phyloP scores from a whole-genome alignment of 495 filamentous ascomycete species.

The Extremus antarcticus region DNA sequence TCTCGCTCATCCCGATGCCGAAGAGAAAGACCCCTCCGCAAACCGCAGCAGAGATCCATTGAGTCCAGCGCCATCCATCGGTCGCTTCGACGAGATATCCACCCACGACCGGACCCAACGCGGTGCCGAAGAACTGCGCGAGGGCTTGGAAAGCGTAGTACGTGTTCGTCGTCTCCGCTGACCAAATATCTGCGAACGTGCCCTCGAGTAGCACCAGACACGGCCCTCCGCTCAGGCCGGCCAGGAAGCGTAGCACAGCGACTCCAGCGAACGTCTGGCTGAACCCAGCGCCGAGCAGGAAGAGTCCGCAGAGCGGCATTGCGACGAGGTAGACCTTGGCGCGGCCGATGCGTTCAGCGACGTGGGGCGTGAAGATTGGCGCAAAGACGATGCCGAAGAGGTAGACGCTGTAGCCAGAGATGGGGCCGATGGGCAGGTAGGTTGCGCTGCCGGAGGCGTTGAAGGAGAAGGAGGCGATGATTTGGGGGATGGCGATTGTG shows the following conservation, averaged over 20 bases:
- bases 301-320: slow-evolving; percentile 28
- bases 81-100: background rate
- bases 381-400: slow-evolving; percentile 34
- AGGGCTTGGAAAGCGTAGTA: slow-evolving; percentile 32
- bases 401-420: slow-evolving; percentile 21
- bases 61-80: slow-evolving; percentile 34
- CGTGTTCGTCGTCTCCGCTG: slow-evolving; percentile 28
- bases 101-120: slow-evolving; percentile 20
- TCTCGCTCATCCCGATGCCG: slow-evolving; percentile 32
- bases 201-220: slow-evolving; percentile 35
- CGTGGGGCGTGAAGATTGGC: slow-evolving; percentile 32
- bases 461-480: background rate
- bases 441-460: background rate
- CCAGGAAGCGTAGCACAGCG: slow-evolving; percentile 34
- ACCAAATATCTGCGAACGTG: slow-evolving; percentile 38
- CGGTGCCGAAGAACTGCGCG: slow-evolving; percentile 31
- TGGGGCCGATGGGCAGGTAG: slow-evolving; percentile 5
- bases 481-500: background rate
- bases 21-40: slow-evolving; percentile 25
- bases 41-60: slow-evolving; percentile 30
- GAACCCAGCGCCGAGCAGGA: slow-evolving; percentile 30
- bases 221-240: slow-evolving; percentile 34
- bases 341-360: slow-evolving; percentile 32
- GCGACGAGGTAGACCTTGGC: slow-evolving; percentile 28
- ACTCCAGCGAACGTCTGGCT: slow-evolving; percentile 28